phyloP scores from a whole-genome alignment of 2,329 filamentous ascomycete species.

The Pseudogymnoascus sp. region DNA sequence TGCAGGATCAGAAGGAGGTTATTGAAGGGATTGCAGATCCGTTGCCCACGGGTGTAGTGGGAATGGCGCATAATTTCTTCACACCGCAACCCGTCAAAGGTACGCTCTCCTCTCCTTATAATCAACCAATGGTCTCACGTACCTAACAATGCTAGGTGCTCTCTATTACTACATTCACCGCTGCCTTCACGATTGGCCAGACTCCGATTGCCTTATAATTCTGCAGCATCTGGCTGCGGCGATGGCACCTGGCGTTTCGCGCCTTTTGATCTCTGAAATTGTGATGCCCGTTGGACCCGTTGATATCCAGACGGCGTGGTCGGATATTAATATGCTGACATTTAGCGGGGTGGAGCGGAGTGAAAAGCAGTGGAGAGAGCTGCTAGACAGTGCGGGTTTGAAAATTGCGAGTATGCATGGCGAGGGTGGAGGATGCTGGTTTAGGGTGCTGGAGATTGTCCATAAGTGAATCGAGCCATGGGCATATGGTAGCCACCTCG shows the following conservation, averaged over 20 bases:
- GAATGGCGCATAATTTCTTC: constrained; percentile 29
- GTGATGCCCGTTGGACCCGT: constrained; percentile 17
- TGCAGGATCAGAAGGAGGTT: constrained; percentile 20
- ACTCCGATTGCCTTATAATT: constrained; percentile 26
- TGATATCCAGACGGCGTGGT: constrained; percentile 9
- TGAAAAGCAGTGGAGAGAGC: constrained; percentile 11
- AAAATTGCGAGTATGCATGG: not conserved
- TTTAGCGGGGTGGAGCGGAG: constrained; percentile 13
- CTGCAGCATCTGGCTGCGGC: constrained; percentile 25
- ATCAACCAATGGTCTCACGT: not conserved
- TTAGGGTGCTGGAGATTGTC: not conserved
- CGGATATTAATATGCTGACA: constrained; percentile 14
- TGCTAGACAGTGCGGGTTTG: constrained; percentile 11
- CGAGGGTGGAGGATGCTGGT: not conserved
- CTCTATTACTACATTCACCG: constrained; percentile 29
- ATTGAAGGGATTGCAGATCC: constrained; percentile 9
- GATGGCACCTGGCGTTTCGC: constrained; percentile 25
- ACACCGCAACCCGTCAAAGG: constrained; percentile 25
- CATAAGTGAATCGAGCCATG: not conserved
- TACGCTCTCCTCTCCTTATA: not conserved
- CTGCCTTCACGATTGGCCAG: constrained; percentile 35
- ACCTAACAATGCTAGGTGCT: constrained; percentile 19
- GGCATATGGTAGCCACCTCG: not conserved
- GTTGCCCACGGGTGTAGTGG: constrained; percentile 17
- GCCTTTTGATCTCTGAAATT: constrained; percentile 24